Evolutionary conservation across 768 basidiomycete species (phyloP).

Genomic region (Tulasnella sp.): DNA sequence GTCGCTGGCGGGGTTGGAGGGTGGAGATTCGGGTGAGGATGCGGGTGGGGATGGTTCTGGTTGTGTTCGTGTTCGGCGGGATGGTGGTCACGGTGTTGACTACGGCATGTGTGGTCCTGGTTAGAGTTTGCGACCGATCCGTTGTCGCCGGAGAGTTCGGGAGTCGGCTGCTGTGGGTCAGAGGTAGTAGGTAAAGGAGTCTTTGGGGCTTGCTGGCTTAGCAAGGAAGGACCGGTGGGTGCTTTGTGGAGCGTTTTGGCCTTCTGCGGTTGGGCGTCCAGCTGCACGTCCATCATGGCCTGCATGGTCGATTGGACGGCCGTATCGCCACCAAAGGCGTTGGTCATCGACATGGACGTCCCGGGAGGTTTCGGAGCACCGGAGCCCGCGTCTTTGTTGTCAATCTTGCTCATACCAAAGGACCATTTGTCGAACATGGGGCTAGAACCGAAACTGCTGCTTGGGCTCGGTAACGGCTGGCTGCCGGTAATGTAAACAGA

Average conservation of each 20-base stretch:
- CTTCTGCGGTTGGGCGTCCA: slow-evolving; percentile 25
- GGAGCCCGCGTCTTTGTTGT: slow-evolving; percentile 29
- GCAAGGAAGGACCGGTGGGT: slow-evolving; percentile 49
- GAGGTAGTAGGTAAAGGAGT: slow-evolving; percentile 12
- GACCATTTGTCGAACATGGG: slow-evolving; percentile 77
- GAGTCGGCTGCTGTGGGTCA: slow-evolving; percentile 21
- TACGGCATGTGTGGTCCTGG: neutral
- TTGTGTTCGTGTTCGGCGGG: slow-evolving; percentile 22
- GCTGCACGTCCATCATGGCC: slow-evolving; percentile 37
- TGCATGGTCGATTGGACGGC: slow-evolving; percentile 38
- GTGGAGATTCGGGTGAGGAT: slow-evolving; percentile 21
- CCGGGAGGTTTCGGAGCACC: slow-evolving; percentile 15
- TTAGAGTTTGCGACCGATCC: too few relatives aligned
- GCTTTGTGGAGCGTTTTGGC: slow-evolving; percentile 19
- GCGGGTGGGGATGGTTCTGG: slow-evolving; percentile 23
- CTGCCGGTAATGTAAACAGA: slow-evolving; percentile 75
- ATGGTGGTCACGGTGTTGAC: neutral
- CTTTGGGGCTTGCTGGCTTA: slow-evolving; percentile 54
- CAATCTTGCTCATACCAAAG: slow-evolving; percentile 90
- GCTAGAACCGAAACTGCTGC: slow-evolving; percentile 44
- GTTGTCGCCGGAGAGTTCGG: slow-evolving; percentile 14
- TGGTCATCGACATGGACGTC: slow-evolving; percentile 25
- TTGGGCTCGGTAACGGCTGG: slow-evolving; percentile 76
- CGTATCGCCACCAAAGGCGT: slow-evolving; percentile 23
- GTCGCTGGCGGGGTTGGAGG: slow-evolving; percentile 6